Percentiles rank a stretch among this genome's conserved stretches.
phyloP scores from a whole-genome alignment of 2,329 filamentous ascomycete genomes.

The Colletotrichum aenigma region DNA sequence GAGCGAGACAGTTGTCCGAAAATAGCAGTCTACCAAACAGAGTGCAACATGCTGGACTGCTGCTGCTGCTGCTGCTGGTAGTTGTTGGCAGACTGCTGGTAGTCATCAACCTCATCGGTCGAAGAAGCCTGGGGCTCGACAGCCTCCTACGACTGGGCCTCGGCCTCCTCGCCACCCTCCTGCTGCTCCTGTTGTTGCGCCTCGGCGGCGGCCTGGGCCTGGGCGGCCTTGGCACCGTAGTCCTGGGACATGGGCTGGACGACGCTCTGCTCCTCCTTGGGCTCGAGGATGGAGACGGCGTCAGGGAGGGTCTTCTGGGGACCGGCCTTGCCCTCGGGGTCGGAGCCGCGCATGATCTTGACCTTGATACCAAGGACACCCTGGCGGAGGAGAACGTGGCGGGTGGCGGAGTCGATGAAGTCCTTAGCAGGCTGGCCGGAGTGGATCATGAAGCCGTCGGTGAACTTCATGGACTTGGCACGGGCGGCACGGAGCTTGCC shows the following conservation, averaged over 20 bases:
- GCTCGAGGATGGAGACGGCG: conserved; percentile 99
- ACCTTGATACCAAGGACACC: conserved; percentile 99
- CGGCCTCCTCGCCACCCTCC: conserved; percentile 61
- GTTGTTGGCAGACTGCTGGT: neutral
- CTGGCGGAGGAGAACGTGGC: conserved; percentile 99
- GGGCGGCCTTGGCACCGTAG: conserved; percentile 90
- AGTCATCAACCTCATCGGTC: neutral
- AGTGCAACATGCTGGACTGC: neutral
- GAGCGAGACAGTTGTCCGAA: neutral
- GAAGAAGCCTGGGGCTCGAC: conserved; percentile 21
- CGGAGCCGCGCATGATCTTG: conserved; percentile 99
- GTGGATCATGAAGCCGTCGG: conserved; percentile 99
- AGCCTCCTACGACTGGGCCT: conserved; percentile 49
- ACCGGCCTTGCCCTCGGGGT: conserved; percentile 98
- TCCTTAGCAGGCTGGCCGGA: conserved; percentile 99
- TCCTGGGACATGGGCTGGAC: conserved; percentile 97
- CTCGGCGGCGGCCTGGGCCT: conserved; percentile 68
- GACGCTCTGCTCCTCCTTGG: conserved; percentile 97
- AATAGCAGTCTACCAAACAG: neutral
- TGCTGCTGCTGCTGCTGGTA: neutral
- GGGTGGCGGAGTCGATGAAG: conserved; percentile 98
- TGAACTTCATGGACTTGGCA: conserved; percentile 99
- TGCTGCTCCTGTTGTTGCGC: conserved; percentile 58
- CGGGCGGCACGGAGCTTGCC: conserved; percentile 98
- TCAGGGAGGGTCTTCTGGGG: conserved; percentile 97